These are phyloP conservation scores for Fusarium drepaniforme DNA, from an alignment of 2,329 filamentous ascomycete genomes.

Conservation along the genomic window DNA sequence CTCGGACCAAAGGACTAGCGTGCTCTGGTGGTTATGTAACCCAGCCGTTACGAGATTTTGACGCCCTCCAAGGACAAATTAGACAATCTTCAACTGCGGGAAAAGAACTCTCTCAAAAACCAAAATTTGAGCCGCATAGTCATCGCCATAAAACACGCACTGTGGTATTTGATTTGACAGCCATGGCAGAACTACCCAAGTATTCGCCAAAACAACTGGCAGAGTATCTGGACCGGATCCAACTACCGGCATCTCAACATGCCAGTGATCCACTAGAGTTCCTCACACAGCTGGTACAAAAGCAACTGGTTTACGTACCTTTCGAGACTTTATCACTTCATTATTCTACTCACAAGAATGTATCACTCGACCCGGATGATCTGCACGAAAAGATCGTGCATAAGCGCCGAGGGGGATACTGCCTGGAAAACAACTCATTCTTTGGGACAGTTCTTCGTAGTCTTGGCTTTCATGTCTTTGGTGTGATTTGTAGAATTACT, in stretches of 20 bases:
- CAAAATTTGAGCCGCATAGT: not conserved
- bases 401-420: not conserved
- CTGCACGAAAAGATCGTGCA: not conserved
- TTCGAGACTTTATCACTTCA: not conserved
- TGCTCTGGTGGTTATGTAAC: not conserved
- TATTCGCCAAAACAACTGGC: not conserved
- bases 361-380: not conserved
- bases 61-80: not conserved
- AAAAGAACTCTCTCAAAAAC: not conserved
- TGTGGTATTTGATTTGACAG: not conserved
- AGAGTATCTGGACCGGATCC: not conserved
- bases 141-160: not conserved
- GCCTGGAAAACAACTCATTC: not conserved
- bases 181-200: not conserved
- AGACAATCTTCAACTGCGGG: not conserved
- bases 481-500: not conserved
- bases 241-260: not conserved
- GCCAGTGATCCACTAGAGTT: not conserved
- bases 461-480: not conserved
- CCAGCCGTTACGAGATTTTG: not conserved
- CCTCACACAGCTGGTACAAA: not conserved
- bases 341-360: not conserved
- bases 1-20: not conserved
- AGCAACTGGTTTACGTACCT: not conserved
- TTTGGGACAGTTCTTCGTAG: not conserved